phyloP scores from a whole-genome alignment of 768 basidiomycete species.

The Aureoboletus auriporus region DNA sequence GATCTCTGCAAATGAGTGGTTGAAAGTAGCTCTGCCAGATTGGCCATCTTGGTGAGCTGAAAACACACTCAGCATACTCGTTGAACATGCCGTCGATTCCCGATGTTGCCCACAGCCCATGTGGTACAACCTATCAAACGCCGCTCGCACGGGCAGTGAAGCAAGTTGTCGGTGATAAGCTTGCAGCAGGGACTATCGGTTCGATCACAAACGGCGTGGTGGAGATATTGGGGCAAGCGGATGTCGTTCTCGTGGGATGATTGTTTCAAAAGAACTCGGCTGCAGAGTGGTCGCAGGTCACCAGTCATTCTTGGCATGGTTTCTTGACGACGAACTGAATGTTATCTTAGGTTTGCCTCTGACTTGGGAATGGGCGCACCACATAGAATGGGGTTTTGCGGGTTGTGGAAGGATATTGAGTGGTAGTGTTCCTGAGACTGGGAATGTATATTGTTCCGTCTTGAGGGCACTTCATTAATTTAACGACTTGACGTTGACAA shows the following conservation, averaged over 20 bases:
- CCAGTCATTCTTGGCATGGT: constrained; percentile 9
- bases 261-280: constrained; percentile 62
- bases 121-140: constrained; percentile 45
- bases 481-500: no score
- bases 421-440: constrained; percentile 11
- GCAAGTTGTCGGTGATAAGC: constrained; percentile 38
- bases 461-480: no score
- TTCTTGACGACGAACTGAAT: background rate
- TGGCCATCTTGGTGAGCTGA: constrained; percentile 65
- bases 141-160: constrained; percentile 54
- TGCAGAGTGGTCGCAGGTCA: constrained; percentile 36
- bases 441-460: background rate
- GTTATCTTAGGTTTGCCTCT: constrained; percentile 40
- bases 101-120: constrained; percentile 46
- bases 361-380: constrained; percentile 52
- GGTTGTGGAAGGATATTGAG: constrained; percentile 21
- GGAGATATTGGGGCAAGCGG: constrained; percentile 40
- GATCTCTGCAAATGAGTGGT: constrained; percentile 73
- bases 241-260: constrained; percentile 47
- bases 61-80: constrained; percentile 62
- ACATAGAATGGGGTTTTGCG: constrained; percentile 53
- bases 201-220: constrained; percentile 35
- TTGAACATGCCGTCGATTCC: constrained; percentile 66
- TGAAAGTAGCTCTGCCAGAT: constrained; percentile 53
- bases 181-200: constrained; percentile 29